Percentiles rank a stretch among this genome's conserved stretches.
phyloP scores from a whole-genome alignment of 768 basidiomycete species.

The Sarcomyxa edulis region DNA sequence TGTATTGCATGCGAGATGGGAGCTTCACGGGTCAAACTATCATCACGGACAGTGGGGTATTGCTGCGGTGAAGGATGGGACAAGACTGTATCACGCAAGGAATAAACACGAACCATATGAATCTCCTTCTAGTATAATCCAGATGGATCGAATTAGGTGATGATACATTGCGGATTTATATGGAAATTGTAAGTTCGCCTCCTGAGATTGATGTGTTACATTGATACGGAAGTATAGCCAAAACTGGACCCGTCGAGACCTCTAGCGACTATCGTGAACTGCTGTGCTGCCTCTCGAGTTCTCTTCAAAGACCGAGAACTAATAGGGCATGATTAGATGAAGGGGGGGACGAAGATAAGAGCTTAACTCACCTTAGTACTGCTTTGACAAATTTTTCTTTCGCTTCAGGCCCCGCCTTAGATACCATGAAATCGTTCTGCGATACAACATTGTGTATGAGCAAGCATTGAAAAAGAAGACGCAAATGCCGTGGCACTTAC shows the following conservation, averaged over 20 bases:
- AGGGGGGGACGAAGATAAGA: neutral
- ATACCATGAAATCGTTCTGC: constrained; percentile 70
- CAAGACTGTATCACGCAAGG: no score
- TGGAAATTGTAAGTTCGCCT: no score
- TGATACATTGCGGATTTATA: no score
- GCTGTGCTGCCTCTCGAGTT: constrained; percentile 80
- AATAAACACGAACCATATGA: no score
- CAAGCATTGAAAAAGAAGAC: constrained; percentile 5
- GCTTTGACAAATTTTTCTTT: constrained; percentile 78
- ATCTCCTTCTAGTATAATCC: no score
- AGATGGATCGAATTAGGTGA: no score
- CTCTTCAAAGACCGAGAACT: constrained; percentile 70
- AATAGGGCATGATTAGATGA: neutral
- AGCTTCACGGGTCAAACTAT: no score
- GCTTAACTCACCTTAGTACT: constrained; percentile 52
- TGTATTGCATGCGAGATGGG: no score
- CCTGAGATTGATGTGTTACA: no score
- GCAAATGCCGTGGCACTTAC: constrained; percentile 29
- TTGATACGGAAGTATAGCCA: constrained; percentile 68
- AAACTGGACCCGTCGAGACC: constrained; percentile 84
- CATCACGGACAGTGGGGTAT: no score
- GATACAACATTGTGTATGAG: neutral
- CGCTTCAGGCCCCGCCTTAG: constrained; percentile 66
- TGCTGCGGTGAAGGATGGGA: no score
- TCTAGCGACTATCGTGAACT: constrained; percentile 80